Percentiles rank a stretch among this genome's conserved stretches.
These are phyloP conservation scores for Metschnikowia similis DNA, from an alignment of 805 yeast genomes.

Conservation along the genomic window DNA sequence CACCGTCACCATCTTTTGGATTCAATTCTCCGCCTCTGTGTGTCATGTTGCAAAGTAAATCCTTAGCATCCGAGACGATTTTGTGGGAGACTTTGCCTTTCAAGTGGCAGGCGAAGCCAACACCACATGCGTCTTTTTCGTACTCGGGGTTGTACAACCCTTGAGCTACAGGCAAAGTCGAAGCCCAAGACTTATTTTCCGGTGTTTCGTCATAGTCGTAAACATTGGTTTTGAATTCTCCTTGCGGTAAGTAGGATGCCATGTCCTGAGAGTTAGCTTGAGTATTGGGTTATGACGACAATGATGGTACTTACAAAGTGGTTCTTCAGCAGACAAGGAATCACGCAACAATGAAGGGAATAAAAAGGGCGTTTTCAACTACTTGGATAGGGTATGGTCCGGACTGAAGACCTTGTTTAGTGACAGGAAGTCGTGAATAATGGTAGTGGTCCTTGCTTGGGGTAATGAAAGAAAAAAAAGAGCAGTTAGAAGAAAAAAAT, in stretches of 20 bases:
- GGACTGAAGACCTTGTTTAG: neutral
- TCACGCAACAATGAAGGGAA: neutral
- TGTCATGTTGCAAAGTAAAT: slow-evolving; percentile 92
- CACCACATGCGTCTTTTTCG: slow-evolving; percentile 98
- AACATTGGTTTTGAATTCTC: slow-evolving; percentile 38
- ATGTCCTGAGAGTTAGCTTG: slow-evolving; percentile 11
- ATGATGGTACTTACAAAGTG: slow-evolving; percentile 1
- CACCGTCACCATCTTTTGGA: slow-evolving; percentile 98
- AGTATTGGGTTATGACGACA: neutral
- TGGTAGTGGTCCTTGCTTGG: neutral
- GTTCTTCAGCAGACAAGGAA: neutral
- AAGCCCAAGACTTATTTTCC: slow-evolving; percentile 87
- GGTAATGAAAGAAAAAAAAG: neutral
- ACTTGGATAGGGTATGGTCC: slow-evolving; percentile 1
- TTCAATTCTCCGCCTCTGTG: slow-evolving; percentile 99
- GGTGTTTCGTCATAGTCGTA: slow-evolving; percentile 72
- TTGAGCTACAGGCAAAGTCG: slow-evolving; percentile 76
- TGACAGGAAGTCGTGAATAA: neutral
- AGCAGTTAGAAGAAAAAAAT: neutral
- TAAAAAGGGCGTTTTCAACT: neutral
- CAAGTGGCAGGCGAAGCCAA: slow-evolving; percentile 93
- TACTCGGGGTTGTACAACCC: slow-evolving; percentile 91
- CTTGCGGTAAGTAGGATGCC: slow-evolving; percentile 34
- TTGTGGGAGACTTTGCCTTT: slow-evolving; percentile 86
- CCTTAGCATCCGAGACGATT: slow-evolving; percentile 85